These are phyloP conservation scores for Petrea volubilis DNA, from an alignment of 257 asterid species.

Conservation along the genomic window DNA sequence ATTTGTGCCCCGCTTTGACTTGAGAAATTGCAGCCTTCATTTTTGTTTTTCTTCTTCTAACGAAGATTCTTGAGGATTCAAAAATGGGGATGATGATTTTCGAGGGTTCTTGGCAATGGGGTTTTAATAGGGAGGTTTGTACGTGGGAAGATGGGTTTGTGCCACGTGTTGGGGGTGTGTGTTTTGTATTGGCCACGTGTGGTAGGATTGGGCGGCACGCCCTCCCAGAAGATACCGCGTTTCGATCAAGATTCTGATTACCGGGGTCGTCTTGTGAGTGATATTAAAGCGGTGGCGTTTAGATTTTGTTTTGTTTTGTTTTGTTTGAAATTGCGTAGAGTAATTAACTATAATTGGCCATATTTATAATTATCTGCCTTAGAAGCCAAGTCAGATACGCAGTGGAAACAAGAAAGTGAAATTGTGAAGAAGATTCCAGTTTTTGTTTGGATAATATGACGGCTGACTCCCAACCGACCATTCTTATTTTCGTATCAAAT, in stretches of 20 bases:
- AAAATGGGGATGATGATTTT: neutral
- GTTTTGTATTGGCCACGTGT: neutral
- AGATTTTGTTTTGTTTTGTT: neutral
- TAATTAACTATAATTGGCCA: too few relatives aligned
- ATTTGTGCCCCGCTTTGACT: constrained; percentile 1
- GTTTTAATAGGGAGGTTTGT: constrained; percentile 9
- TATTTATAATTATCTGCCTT: neutral
- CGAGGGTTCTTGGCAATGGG: neutral
- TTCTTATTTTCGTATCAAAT: too few relatives aligned
- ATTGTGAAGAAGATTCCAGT: neutral
- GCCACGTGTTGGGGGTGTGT: constrained; percentile 23
- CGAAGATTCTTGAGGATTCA: neutral
- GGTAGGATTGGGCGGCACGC: too few relatives aligned
- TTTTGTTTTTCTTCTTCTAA: neutral
- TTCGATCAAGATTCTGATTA: neutral
- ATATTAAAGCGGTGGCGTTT: constrained; percentile 18
- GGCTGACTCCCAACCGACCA: too few relatives aligned
- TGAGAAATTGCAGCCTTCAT: constrained; percentile 30
- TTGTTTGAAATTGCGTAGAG: too few relatives aligned
- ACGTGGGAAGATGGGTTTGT: constrained; percentile 11
- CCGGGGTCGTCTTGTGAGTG: neutral
- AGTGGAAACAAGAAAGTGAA: too few relatives aligned
- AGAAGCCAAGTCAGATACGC: neutral
- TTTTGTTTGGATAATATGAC: too few relatives aligned
- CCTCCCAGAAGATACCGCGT: constrained; percentile 19